These are phyloP conservation scores for Dactylellina cionopaga DNA, from an alignment of 2,329 filamentous ascomycete species.

Conservation along the genomic window DNA sequence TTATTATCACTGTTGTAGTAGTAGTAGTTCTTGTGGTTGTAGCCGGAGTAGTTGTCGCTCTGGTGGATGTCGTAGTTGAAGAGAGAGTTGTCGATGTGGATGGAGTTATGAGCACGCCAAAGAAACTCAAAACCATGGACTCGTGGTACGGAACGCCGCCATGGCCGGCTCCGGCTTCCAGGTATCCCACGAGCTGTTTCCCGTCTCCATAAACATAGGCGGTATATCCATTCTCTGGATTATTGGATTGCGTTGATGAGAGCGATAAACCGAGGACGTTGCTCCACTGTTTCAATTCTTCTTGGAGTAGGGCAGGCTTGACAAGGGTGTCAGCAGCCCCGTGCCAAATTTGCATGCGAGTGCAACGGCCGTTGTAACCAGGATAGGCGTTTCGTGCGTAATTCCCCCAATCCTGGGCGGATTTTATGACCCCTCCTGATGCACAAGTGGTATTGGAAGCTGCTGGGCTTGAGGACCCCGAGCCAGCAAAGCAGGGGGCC, in stretches of 20 bases:
- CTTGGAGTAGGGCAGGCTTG: constrained; percentile 61
- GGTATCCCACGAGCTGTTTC: constrained; percentile 57
- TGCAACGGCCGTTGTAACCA: constrained; percentile 60
- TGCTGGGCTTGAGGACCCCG: constrained; percentile 16
- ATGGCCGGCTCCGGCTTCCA: constrained; percentile 58
- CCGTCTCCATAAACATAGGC: constrained; percentile 59
- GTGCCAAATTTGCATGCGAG: constrained; percentile 62
- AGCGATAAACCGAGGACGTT: constrained; percentile 56
- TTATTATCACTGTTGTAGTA: neutral
- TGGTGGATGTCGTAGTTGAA: neutral
- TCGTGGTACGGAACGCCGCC: constrained; percentile 58
- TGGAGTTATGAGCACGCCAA: constrained; percentile 14
- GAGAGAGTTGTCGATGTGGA: neutral
- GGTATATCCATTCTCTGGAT: constrained; percentile 57
- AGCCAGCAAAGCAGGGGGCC: constrained; percentile 61
- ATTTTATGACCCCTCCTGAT: constrained; percentile 5
- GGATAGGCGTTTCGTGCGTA: constrained; percentile 59
- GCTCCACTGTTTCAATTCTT: constrained; percentile 64
- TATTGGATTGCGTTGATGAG: constrained; percentile 55
- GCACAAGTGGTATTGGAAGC: constrained; percentile 17
- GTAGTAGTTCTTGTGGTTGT: neutral
- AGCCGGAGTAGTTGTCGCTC: neutral
- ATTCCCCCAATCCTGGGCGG: constrained; percentile 34
- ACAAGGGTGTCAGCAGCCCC: constrained; percentile 61
- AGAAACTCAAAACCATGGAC: constrained; percentile 41